Percentiles rank a stretch among this genome's conserved stretches.
These are phyloP conservation scores for Clitopilus hobsonii DNA, from an alignment of 768 basidiomycete genomes.

Conservation along the genomic window DNA sequence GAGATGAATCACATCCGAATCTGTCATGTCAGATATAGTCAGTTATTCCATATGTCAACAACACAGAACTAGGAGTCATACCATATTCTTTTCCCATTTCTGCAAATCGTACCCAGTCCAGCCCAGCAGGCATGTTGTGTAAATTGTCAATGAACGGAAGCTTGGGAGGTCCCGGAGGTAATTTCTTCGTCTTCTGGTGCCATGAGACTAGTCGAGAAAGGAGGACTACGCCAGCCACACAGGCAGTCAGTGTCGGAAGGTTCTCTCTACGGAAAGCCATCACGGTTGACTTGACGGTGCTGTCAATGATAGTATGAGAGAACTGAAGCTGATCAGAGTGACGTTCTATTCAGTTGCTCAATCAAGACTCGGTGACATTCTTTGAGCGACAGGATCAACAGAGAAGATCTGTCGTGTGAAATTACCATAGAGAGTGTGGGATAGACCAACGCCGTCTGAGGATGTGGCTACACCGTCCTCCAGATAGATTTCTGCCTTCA, in stretches of 20 bases:
- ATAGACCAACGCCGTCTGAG: too few species aligned
- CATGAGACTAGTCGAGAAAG: background rate
- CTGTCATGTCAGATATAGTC: too few species aligned
- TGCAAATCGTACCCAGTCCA: slow-evolving; percentile 11
- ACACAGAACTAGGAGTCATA: background rate
- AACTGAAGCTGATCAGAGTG: too few species aligned
- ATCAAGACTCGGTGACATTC: too few species aligned
- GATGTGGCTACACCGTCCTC: too few species aligned
- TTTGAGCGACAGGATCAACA: too few species aligned
- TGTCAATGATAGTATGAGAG: background rate
- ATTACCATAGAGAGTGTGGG: too few species aligned
- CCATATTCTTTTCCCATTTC: slow-evolving; percentile 10
- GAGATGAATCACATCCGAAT: slow-evolving; percentile 19
- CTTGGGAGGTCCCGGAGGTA: slow-evolving; percentile 9
- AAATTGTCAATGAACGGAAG: slow-evolving; percentile 11
- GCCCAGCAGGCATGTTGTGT: slow-evolving; percentile 4
- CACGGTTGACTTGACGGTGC: background rate
- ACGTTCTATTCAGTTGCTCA: too few species aligned
- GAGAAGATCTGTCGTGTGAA: too few species aligned
- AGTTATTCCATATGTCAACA: background rate
- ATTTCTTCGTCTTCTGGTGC: background rate
- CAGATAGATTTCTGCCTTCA: too few species aligned
- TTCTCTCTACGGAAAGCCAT: background rate
- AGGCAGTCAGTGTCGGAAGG: background rate
- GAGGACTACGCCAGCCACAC: background rate